These are phyloP conservation scores for Sungouiozyma intestinalis DNA, from an alignment of 805 yeast species.

Conservation along the genomic window DNA sequence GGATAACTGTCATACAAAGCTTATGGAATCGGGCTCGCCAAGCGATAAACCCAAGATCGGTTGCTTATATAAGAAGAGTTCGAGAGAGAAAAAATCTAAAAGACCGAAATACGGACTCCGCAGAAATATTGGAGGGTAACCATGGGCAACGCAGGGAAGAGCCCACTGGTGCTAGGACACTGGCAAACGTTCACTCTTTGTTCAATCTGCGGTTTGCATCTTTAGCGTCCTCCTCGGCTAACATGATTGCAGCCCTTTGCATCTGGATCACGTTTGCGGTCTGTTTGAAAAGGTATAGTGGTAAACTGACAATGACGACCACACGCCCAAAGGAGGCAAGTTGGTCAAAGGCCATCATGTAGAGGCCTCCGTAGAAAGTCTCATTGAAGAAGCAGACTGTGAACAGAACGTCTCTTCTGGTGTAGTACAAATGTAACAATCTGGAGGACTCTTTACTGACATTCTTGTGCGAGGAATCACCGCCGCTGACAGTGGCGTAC, in stretches of 20 bases:
- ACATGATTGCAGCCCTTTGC: constrained; percentile 68
- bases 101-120: not conserved
- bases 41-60: not conserved
- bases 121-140: not conserved
- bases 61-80: not conserved
- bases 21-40: too few species aligned
- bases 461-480: constrained; percentile 74
- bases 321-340: constrained; percentile 46
- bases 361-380: constrained; percentile 80
- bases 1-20: too few species aligned
- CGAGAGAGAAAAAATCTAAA: not conserved
- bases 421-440: constrained; percentile 76
- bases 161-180: not conserved
- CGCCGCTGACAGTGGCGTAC: constrained; percentile 83
- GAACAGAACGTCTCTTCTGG: constrained; percentile 73
- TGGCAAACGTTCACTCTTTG: not conserved
- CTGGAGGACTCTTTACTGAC: constrained; percentile 61
- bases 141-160: not conserved
- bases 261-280: constrained; percentile 80
- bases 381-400: constrained; percentile 90
- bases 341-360: constrained; percentile 53
- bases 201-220: constrained; percentile 15
- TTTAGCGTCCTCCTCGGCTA: constrained; percentile 62
- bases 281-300: constrained; percentile 88
- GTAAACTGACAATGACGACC: constrained; percentile 52